These are phyloP conservation scores for Ogataea naganishii DNA, from an alignment of 805 yeast species.

Conservation along the genomic window DNA sequence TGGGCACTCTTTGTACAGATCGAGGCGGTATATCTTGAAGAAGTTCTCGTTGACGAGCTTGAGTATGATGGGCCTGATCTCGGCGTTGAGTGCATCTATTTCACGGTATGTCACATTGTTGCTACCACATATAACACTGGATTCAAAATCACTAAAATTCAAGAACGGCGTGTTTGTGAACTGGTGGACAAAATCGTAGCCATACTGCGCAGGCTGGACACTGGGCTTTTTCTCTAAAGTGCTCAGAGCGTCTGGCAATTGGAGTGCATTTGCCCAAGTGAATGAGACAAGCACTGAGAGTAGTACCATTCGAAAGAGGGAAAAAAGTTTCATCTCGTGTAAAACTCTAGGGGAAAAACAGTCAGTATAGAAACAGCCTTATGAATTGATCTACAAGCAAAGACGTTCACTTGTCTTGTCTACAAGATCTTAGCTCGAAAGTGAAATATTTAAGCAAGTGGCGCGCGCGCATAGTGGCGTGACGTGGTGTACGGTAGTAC, in stretches of 20 bases:
- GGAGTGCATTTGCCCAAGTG: background rate
- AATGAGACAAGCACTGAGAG: too few relatives aligned
- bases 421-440: too few relatives aligned
- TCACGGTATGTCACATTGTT: conserved; percentile 29
- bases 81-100: conserved; percentile 41
- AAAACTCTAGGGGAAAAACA: too few relatives aligned
- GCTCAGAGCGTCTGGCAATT: conserved; percentile 7
- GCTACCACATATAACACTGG: conserved; percentile 18
- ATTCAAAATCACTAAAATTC: conserved; percentile 13
- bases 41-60: conserved; percentile 64
- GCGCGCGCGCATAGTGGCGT: too few relatives aligned
- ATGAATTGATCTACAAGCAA: too few relatives aligned
- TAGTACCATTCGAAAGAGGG: too few relatives aligned
- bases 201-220: conserved; percentile 14
- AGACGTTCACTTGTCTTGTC: too few relatives aligned
- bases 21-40: conserved; percentile 81
- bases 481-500: too few relatives aligned
- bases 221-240: conserved; percentile 16
- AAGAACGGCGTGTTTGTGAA: conserved; percentile 23
- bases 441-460: too few relatives aligned
- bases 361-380: too few relatives aligned
- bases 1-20: conserved; percentile 76
- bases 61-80: conserved; percentile 47
- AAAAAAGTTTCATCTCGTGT: background rate
- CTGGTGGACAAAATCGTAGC: conserved; percentile 19